Base-by-base conservation (phyloP, 2,329 filamentous ascomycete species). In the Fusarium luffae region DNA sequence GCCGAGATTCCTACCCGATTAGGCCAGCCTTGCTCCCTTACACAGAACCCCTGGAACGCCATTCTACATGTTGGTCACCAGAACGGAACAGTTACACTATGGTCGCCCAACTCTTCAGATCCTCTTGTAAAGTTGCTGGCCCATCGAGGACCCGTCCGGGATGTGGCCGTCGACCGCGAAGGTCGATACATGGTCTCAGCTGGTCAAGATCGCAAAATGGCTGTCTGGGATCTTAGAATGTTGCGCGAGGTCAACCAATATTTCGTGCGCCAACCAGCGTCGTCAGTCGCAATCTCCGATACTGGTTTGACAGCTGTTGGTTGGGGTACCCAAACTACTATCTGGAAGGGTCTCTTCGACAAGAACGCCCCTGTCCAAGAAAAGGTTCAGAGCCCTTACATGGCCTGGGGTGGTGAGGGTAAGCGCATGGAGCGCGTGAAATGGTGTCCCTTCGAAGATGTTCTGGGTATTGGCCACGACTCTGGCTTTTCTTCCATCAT, bases 401-500 rank as follows among this genome's bases (percentile, higher is more conserved):
- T 99, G 90, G 86, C 89, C 3, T 98, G 94, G 92, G 93, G 94
- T 48, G 93, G 93, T 50, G 93, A 97, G 66, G 94, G 94, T 21
- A 88, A 91, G 68, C 86, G 86, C 57, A 89, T 97, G 28, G 93
- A 97, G 80, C 89, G 92, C 42, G 88, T 97, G 3, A 86, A 88
- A 65, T 99, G 95, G 93, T 99, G 96, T 77, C 96, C 96, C 0
- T 97, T 92, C 69, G 96, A 99, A 79, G 96, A 99, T 83, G 84
- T 98, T 1, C 87, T 99, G 3, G 96, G 95, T 16, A 86, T 97
- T 25, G 88, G 91, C 4, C 95, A 98, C 82, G 87, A 92, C 76
- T 84, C 90, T 64, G 96, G 96, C 16, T 98, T 98, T 82, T 92
- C 92, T 18, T 96, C 92, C 59, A 89, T 98, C 77, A 89, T 99